phyloP scores from a whole-genome alignment of 495 filamentous ascomycete species.

The Penicillium samsonianum region DNA sequence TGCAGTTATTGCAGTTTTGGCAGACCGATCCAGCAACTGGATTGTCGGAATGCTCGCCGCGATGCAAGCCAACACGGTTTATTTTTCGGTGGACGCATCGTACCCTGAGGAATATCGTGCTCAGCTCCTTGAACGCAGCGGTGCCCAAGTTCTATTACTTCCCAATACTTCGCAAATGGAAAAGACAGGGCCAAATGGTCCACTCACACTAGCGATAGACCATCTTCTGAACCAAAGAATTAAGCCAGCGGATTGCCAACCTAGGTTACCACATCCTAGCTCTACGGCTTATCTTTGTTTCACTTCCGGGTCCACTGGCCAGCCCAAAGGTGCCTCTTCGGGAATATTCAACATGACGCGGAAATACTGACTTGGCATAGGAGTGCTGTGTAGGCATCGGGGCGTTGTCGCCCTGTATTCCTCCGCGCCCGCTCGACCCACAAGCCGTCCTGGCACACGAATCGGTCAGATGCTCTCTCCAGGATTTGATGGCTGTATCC shows the following conservation, averaged over 20 bases:
- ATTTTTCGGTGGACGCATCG: constrained; percentile 27
- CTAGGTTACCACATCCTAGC: neutral
- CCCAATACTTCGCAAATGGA: constrained; percentile 3
- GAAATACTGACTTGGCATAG: neutral
- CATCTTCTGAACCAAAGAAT: neutral
- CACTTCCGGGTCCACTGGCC: constrained; percentile 29
- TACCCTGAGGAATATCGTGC: constrained; percentile 23
- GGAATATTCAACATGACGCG: neutral
- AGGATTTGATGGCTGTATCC: constrained; percentile 28
- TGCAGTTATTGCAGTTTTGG: constrained; percentile 21
- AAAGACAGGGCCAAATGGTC: constrained; percentile 3
- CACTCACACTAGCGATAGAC: constrained; percentile 1
- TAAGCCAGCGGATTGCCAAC: constrained; percentile 2
- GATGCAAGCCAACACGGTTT: constrained; percentile 27
- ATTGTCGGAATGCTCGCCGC: constrained; percentile 27
- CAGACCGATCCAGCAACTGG: constrained; percentile 32
- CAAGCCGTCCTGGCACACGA: constrained; percentile 17
- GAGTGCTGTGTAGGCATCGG: constrained; percentile 1
- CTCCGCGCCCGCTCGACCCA: neutral
- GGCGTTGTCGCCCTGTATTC: neutral
- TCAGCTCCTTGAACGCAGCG: constrained; percentile 11
- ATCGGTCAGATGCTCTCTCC: constrained; percentile 16
- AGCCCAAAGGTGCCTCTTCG: constrained; percentile 20
- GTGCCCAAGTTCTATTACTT: constrained; percentile 9
- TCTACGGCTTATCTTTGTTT: constrained; percentile 24